Base-by-base conservation (phyloP, 208 protist genomes). In the Angomonas deanei region DNA sequence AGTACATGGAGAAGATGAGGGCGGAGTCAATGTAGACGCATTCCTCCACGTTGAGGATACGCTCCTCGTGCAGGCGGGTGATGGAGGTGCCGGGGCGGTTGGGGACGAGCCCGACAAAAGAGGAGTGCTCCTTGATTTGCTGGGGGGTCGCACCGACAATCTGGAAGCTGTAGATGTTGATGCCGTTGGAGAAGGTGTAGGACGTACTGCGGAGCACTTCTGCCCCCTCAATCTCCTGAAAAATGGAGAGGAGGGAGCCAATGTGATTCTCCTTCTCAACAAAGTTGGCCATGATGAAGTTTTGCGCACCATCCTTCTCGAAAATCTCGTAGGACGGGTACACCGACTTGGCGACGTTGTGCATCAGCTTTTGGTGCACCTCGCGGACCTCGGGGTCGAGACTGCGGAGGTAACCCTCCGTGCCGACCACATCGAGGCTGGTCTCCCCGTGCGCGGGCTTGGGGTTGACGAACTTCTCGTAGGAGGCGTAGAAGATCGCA, bases 1-100 rank as follows among this genome's bases (percentile, higher is more conserved):
- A 97, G 78, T 96, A 92, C 71, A 88, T 88, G 33, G 85, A 68
- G 63, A 94, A 93, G 53, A 89, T 79, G 53, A 90, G 66, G 3
- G 79, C 82, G 15, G 80, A 78, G 55, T 86, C 78, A 19, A 86
- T 77, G 61, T 81, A 96, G 53, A 93, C 82, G 42, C 76, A 70
- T 56, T 88, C 78, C 68, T 90, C 78, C 42, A 63, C 72, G 38
- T 70, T 81, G 26, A 96, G 72, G 24, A 61, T 53, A 46, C 74
- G 55, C 17, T 74, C 68, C 60, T 90, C 73, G 75, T 91, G 83
- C 69, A 93, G 48, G 38, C 82, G 71, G 23, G 82, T 88, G 54
- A 88, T 72, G 36, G 82, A 60, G 61, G 86, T 89, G 50, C 60
- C 64, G 28, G 86, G 80, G 55, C 79, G 80, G 74, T 78, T 83